phyloP scores from a whole-genome alignment of 306 rosid species.

The Glycine latifolia region DNA sequence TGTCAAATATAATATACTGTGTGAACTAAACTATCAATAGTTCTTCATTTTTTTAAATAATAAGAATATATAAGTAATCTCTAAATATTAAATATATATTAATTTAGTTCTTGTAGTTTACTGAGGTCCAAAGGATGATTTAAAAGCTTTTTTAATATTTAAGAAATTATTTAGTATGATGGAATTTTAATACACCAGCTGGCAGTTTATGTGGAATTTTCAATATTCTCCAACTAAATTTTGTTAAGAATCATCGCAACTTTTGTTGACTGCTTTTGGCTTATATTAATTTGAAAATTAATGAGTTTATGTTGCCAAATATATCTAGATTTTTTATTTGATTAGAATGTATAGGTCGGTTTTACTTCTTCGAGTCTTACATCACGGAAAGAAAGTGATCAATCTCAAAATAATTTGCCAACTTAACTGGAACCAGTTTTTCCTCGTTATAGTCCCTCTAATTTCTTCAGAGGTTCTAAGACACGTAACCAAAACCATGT shows the following conservation, averaged over 20 bases:
- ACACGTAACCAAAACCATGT: conserved; percentile 21
- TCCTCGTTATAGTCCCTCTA: conserved; percentile 3
- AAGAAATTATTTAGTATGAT: no score
- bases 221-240: conserved; percentile 24
- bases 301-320: background rate
- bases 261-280: conserved; percentile 16
- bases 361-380: background rate
- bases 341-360: background rate
- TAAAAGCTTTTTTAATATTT: background rate
- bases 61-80: no score
- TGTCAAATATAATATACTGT: no score
- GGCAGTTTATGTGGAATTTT: background rate
- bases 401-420: background rate
- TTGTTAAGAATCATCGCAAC: conserved; percentile 42
- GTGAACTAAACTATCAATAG: no score
- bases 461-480: background rate
- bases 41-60: no score
- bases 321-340: background rate
- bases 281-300: background rate
- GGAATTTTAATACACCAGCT: background rate
- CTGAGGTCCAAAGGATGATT: no score
- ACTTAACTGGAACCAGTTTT: conserved; percentile 5
- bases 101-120: no score
- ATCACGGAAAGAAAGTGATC: background rate
- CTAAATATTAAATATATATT: no score